Conservation (phyloP, 768 basidiomycete species). For the Steccherinum ochraceum region DNA sequence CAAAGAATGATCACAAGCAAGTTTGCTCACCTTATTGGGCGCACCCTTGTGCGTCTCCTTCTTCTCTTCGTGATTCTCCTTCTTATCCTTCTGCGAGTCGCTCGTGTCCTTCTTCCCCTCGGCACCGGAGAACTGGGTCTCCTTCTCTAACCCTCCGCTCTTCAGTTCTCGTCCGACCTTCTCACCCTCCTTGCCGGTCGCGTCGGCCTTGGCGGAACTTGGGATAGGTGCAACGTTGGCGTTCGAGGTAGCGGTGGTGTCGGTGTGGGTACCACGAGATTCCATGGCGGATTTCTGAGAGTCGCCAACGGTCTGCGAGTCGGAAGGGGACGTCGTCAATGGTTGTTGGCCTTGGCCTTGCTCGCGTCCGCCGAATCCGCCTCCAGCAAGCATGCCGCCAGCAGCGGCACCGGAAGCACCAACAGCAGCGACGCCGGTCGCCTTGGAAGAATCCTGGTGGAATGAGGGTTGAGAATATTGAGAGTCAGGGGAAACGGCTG, state of each 20-base stretch:
- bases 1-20: no score
- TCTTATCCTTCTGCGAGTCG: not conserved
- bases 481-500: not conserved
- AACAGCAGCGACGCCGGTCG: not conserved
- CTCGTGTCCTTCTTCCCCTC: not conserved
- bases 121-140: conserved; percentile 4
- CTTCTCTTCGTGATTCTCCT: not conserved
- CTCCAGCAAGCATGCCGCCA: not conserved
- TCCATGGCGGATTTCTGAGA: not conserved
- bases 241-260: no score
- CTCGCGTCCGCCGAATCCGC: not conserved
- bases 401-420: not conserved
- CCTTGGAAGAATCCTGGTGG: not conserved
- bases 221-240: not conserved
- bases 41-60: not conserved
- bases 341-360: not conserved
- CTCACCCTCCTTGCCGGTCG: not conserved
- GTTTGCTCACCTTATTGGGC: conserved; percentile 3
- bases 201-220: not conserved
- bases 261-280: not conserved
- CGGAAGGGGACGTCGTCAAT: no score
- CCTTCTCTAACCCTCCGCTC: not conserved
- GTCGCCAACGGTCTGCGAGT: not conserved
- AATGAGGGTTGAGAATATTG: not conserved
- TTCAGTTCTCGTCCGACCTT: not conserved